Conservation (phyloP, 2,329 filamentous ascomycete genomes). For the Penicillium sclerotigenum region DNA sequence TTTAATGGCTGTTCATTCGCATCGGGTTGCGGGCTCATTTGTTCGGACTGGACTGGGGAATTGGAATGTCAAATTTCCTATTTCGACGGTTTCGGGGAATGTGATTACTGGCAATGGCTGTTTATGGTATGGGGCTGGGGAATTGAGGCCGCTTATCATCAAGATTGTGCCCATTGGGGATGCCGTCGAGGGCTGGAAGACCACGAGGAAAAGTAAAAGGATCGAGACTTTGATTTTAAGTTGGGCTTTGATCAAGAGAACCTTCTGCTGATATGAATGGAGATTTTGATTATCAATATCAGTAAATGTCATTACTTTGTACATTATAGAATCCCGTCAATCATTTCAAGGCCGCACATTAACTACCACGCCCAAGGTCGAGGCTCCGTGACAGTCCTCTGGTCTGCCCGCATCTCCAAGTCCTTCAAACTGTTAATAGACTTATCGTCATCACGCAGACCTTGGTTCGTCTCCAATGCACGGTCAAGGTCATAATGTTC, state of each 20-base stretch:
- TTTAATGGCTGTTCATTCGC: too few relatives aligned
- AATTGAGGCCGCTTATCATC: constrained; percentile 33
- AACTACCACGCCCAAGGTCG: constrained; percentile 16
- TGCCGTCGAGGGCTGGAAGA: constrained; percentile 36
- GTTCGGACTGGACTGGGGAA: too few relatives aligned
- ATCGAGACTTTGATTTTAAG: constrained; percentile 26
- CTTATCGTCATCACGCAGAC: constrained; percentile 16
- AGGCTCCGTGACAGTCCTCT: neutral
- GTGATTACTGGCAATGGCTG: constrained; percentile 36
- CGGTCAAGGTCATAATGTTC: constrained; percentile 47
- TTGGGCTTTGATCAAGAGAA: constrained; percentile 6
- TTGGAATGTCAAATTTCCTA: too few relatives aligned
- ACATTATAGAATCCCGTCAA: neutral
- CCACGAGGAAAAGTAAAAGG: constrained; percentile 17
- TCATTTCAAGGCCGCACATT: neutral
- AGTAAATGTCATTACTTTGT: constrained; percentile 7
- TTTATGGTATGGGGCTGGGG: constrained; percentile 35
- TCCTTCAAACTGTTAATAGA: constrained; percentile 15
- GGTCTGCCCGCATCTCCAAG: constrained; percentile 10
- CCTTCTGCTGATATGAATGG: neutral
- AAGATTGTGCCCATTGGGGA: constrained; percentile 33
- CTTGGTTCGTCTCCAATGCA: constrained; percentile 34
- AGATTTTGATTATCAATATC: constrained; percentile 1
- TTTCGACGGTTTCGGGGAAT: constrained; percentile 33
- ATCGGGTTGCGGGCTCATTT: too few relatives aligned